Base-by-base conservation (phyloP, 371 early-diverging fungal genomes). In the Apophysomyces variabilis region DNA sequence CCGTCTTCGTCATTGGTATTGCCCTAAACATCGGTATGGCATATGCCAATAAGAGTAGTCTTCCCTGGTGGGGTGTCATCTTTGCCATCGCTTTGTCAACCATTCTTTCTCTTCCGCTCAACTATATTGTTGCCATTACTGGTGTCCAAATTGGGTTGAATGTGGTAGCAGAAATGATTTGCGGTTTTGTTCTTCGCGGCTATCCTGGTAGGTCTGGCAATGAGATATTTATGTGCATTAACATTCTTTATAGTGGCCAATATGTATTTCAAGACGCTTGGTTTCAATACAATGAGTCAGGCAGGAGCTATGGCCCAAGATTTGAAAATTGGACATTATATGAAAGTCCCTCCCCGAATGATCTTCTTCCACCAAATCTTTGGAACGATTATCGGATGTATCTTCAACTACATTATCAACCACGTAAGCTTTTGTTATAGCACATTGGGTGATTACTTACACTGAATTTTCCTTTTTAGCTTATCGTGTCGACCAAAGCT, bases 61-160 rank as follows among this genome's bases (percentile, higher is more conserved):
- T 87, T 4, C 85, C 86, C 3, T 92, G 90, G 90, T 92, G 89
- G 89, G 90, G 85, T 66, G 78, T 93, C 12, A 44, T 92, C 6
- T 62, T 93, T 12, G 92, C 92, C 38, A 83, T 92, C 38, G 69
- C 74, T 32, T 70, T 94, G 44, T 79, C 79, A 0, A 67, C 66
- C 16, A 43, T 74, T 2, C 44, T 77, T 11, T 78, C 78, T 12
- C 69, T 79, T 35, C 79, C 76, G 5, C 57, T 78, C 18, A 77
- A 79, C 45, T 54, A 81, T 57, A 77, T 79, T 38, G 38, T 54
- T 57, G 86, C 80, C 44, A 64, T 78, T 14, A 78, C 80, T 57
- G 67, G 80, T 56, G 64, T 60, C 16, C 70, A 70, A 8, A 76
- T 79, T 65, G 79, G 79, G 9, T 59, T 82, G 12, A 91, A 90